Base-by-base conservation (phyloP, 2,329 filamentous ascomycete species). In the Cytospora leucostoma region DNA sequence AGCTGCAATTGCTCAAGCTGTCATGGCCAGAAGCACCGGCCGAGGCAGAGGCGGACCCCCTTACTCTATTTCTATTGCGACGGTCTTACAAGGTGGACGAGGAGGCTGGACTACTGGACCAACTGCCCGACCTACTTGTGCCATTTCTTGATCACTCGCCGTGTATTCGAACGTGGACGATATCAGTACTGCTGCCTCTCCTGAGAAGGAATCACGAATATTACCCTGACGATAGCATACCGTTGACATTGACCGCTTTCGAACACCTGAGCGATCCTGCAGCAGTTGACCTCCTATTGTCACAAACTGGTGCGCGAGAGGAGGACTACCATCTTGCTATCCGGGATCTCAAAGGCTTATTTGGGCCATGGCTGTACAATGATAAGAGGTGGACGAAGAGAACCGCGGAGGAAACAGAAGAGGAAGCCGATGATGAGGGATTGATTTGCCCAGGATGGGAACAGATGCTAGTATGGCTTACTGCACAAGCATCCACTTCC, bases 361-460 rank as follows among this genome's bases (percentile, higher is more conserved):
- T 93, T 56, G 88, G 87, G 0, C 90, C 91, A 2, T 94, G 90
- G 90, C 78, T 93, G 56, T 87, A 89, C 70, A 86, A 86, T 53
- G 80, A 86, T 57, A 80, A 76, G 21, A 83, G 88, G 60, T 87
- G 88, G 78, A 83, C 82, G 65, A 65, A 67, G 10, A 68, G 64
- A 5, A 65, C 67, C 19, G 55, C 63, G 11, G 55, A 67, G 35
- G 37, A 65, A 53, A 61, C 70, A 13, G 66, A 70, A 35, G 69
- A 69, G 17, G 69, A 73, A n/a, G 65, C 62, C 15, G 40, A 62
- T n/a, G 38, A 61, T 7, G 62, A 71, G 8, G 70, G 67, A n/a
- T 62, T 74, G 57, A 74, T 78, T 62, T 82, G 84, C 74, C 73
- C 82, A 50, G 88, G 87, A 8, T 93, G 90, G 89, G 87, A 91